Conservation (phyloP, 2,329 filamentous ascomycete genomes). For the Cladosporium halotolerans region DNA sequence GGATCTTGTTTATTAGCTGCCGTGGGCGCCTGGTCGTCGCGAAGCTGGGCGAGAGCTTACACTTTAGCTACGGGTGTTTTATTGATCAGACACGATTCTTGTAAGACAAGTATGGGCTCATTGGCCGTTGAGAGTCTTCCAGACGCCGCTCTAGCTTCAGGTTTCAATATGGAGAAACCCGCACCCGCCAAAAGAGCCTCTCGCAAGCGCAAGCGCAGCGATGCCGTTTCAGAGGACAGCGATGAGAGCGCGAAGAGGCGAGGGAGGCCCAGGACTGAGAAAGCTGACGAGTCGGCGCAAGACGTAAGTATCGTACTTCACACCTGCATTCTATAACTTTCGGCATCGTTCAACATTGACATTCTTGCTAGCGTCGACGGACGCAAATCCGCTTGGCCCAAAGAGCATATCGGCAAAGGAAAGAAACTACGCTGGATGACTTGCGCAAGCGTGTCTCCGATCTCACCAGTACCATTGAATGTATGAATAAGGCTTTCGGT, state of each 20-base stretch:
- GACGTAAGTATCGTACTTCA: constrained; percentile 55
- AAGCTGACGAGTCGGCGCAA: constrained; percentile 68
- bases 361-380: constrained; percentile 57
- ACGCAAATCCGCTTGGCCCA: constrained; percentile 85
- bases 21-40: too few species aligned
- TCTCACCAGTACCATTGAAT: constrained; percentile 62
- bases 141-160: too few species aligned
- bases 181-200: background rate
- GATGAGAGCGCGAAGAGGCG: constrained; percentile 45
- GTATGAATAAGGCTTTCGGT: constrained; percentile 68
- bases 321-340: constrained; percentile 10
- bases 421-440: constrained; percentile 71
- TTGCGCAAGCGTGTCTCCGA: constrained; percentile 64
- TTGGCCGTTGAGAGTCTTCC: too few species aligned
- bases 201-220: constrained; percentile 9
- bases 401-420: constrained; percentile 75
- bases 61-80: too few species aligned
- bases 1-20: too few species aligned
- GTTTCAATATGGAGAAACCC: background rate
- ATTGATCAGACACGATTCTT: too few species aligned
- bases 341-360: constrained; percentile 13
- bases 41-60: too few species aligned
- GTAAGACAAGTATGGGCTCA: too few species aligned
- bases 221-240: constrained; percentile 11
- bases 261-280: constrained; percentile 68